These are phyloP conservation scores for Gossypium anomalum DNA, from an alignment of 345 rosid genomes.

Conservation along the genomic window DNA sequence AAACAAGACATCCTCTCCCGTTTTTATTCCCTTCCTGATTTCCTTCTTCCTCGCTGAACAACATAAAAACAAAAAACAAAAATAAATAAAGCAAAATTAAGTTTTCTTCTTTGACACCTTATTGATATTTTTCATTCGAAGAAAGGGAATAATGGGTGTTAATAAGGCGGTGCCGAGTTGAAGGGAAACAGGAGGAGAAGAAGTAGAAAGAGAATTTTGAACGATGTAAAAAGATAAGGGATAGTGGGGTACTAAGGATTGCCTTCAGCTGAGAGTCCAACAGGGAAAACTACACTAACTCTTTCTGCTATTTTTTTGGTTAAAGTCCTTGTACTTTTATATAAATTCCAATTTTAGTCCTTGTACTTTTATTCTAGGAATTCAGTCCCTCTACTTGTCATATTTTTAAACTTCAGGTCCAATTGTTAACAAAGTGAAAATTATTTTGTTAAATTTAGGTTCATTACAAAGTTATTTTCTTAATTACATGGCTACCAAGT, in stretches of 20 bases:
- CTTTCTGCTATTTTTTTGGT: no score
- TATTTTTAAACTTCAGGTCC: no score
- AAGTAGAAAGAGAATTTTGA: background rate
- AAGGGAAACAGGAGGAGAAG: background rate
- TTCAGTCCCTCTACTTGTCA: no score
- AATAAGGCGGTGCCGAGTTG: background rate
- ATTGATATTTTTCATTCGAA: background rate
- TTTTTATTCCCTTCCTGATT: background rate
- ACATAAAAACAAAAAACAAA: background rate
- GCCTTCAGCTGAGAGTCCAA: background rate
- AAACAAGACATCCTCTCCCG: slow-evolving; percentile 64
- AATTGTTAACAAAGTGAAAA: no score
- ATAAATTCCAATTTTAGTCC: no score
- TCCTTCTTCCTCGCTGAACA: background rate
- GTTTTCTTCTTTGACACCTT: background rate
- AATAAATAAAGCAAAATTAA: background rate
- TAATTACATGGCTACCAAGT: no score
- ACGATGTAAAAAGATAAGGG: background rate
- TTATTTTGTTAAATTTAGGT: no score
- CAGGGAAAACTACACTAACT: no score
- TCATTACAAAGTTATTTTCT: no score
- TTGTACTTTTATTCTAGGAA: no score
- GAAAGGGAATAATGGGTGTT: background rate
- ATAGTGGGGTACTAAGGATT: background rate
- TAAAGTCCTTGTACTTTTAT: no score